A percentile compares a stretch with the other conserved stretches of the same genome.
These are phyloP conservation scores for Ambrosia trifida DNA, from an alignment of 129 eudicot genomes.

Conservation along the genomic window DNA sequence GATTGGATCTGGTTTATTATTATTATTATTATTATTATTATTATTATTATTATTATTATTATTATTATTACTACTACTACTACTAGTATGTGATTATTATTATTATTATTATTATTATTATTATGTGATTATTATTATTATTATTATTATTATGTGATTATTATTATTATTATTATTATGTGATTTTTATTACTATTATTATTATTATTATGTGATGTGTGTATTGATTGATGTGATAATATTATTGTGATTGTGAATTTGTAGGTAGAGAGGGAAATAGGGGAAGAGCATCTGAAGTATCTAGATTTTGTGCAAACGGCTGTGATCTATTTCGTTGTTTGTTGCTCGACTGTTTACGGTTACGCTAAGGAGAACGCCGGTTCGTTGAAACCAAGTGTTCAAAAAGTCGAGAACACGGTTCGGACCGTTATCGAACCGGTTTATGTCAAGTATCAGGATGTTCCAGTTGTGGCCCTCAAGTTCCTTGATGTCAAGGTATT, in stretches of 20 bases:
- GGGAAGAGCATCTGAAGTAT: conserved; percentile 57
- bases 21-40: too few relatives aligned
- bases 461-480: conserved; percentile 59
- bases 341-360: conserved; percentile 50
- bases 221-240: background rate
- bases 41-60: too few relatives aligned
- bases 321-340: conserved; percentile 45
- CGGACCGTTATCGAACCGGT: conserved; percentile 68
- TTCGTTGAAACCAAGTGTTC: conserved; percentile 59
- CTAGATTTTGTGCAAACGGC: conserved; percentile 71
- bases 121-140: too few relatives aligned
- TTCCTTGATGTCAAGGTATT: conserved; percentile 74
- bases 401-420: conserved; percentile 73
- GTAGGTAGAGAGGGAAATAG: conserved; percentile 50
- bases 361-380: conserved; percentile 70
- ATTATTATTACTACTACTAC: too few relatives aligned
- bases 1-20: conserved; percentile 41
- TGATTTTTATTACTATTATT: too few relatives aligned
- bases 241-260: conserved; percentile 6
- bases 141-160: too few relatives aligned
- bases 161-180: too few relatives aligned
- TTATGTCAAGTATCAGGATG: conserved; percentile 55
- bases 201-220: too few relatives aligned
- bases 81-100: too few relatives aligned
- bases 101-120: too few relatives aligned